phyloP scores from a whole-genome alignment of 1,284 basidiomycete species.

The Sporisorium graminicola region DNA sequence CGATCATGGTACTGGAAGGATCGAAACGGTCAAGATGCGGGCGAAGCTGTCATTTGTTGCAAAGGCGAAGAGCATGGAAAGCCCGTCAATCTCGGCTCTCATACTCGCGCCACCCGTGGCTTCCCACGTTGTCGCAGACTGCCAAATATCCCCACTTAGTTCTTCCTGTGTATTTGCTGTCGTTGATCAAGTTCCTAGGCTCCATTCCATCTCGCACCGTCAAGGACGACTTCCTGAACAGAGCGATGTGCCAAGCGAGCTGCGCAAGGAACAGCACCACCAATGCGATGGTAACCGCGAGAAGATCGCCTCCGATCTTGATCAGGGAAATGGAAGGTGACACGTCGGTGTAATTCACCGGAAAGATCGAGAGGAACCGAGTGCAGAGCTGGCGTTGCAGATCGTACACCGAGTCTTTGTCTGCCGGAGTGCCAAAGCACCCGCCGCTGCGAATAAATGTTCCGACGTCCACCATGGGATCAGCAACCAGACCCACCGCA shows the following conservation, averaged over 20 bases:
- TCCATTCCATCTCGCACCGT: slow-evolving; percentile 7
- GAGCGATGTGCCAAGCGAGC: neutral
- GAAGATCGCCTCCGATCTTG: slow-evolving; percentile 1
- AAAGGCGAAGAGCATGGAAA: neutral
- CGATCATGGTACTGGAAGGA: too few species aligned
- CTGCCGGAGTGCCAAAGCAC: neutral
- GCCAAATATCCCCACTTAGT: neutral
- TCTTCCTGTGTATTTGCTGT: neutral
- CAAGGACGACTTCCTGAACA: slow-evolving; percentile 1
- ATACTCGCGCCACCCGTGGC: neutral
- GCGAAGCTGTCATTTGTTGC: too few species aligned
- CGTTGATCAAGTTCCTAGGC: neutral
- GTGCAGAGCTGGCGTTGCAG: slow-evolving; percentile 5
- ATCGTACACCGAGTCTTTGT: slow-evolving; percentile 7
- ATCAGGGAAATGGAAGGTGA: neutral
- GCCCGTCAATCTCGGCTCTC: neutral
- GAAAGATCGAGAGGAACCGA: neutral
- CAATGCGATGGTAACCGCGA: neutral
- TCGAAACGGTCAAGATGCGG: too few species aligned
- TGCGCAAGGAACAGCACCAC: slow-evolving; percentile 8
- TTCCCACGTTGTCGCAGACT: neutral
- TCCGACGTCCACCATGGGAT: slow-evolving; percentile 8
- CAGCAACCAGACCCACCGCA: slow-evolving; percentile 1
- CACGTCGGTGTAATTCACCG: neutral
- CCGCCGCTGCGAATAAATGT: slow-evolving; percentile 4